Percentiles rank a stretch among this genome's conserved stretches.
Evolutionary conservation across 2,329 filamentous ascomycete genomes (phyloP).

Genomic region (Epichloe hybrida): DNA sequence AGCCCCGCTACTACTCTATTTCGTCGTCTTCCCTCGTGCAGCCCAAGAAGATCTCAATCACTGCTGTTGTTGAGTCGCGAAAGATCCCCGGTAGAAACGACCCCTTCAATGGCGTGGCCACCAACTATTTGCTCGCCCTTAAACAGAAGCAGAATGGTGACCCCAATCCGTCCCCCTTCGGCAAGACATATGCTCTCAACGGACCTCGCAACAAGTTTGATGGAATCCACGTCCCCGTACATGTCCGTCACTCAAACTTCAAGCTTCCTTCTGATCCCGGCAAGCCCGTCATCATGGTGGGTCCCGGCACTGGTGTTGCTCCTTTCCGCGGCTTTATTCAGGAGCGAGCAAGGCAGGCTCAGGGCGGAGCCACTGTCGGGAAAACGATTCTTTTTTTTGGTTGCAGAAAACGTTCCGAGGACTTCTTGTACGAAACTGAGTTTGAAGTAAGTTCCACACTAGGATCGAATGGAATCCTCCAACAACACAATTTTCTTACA

Average conservation of each 20-base stretch:
- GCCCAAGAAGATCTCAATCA: slow-evolving; percentile 89
- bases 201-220: slow-evolving; percentile 96
- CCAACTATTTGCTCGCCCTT: slow-evolving; percentile 87
- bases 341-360: slow-evolving; percentile 74
- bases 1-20: slow-evolving; percentile 98
- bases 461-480: no score
- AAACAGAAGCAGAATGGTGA: slow-evolving; percentile 96
- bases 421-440: slow-evolving; percentile 84
- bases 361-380: slow-evolving; percentile 69
- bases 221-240: slow-evolving; percentile 85
- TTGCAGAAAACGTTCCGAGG: slow-evolving; percentile 75
- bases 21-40: slow-evolving; percentile 92
- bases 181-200: slow-evolving; percentile 71
- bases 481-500: background rate
- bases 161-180: slow-evolving; percentile 65
- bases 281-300: slow-evolving; percentile 91
- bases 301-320: slow-evolving; percentile 90
- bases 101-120: slow-evolving; percentile 81
- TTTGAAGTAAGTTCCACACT: slow-evolving; percentile 61
- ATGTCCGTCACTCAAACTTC: slow-evolving; percentile 97
- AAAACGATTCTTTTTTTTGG: slow-evolving; percentile 89
- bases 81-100: slow-evolving; percentile 66
- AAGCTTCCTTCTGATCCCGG: slow-evolving; percentile 91
- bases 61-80: slow-evolving; percentile 82
- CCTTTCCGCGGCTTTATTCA: slow-evolving; percentile 94